Conservation (phyloP, 2,329 filamentous ascomycete species). For the Spiromastix sp. region DNA sequence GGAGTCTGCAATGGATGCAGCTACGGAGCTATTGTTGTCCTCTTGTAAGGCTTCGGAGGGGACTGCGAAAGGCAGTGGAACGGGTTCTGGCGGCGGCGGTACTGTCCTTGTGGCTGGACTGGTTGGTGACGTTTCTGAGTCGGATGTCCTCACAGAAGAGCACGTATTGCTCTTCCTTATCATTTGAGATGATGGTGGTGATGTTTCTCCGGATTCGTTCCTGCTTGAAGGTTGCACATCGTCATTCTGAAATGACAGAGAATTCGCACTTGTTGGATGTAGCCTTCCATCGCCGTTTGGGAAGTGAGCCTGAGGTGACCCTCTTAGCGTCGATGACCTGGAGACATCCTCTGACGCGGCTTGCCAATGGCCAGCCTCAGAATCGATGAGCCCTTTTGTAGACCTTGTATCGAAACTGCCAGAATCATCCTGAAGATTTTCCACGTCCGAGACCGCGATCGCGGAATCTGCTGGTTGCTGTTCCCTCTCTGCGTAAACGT, state of each 20-base stretch:
- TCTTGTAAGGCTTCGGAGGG: slow-evolving; percentile 29
- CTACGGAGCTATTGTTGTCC: slow-evolving; percentile 51
- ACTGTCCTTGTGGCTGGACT: not conserved
- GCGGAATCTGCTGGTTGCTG: slow-evolving; percentile 33
- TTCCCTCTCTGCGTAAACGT: slow-evolving; percentile 54
- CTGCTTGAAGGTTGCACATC: slow-evolving; percentile 1
- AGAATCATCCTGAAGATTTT: not conserved
- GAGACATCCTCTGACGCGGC: not conserved
- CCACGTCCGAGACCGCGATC: slow-evolving; percentile 12
- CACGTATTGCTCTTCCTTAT: not conserved
- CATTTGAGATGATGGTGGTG: not conserved
- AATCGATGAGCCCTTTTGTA: not conserved
- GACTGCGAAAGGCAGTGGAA: slow-evolving; percentile 12
- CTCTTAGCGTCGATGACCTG: not conserved
- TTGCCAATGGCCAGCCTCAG: not conserved
- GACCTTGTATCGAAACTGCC: not conserved
- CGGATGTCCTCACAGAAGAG: not conserved
- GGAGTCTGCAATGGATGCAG: slow-evolving; percentile 47
- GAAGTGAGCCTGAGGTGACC: not conserved
- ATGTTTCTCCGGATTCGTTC: not conserved
- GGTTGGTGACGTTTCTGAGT: no score
- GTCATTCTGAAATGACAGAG: not conserved
- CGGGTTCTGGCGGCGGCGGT: not conserved
- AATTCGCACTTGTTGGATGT: not conserved
- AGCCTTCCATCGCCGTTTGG: no score